These are phyloP conservation scores for Trifolium pratense DNA, from an alignment of 306 rosid genomes.

Conservation along the genomic window DNA sequence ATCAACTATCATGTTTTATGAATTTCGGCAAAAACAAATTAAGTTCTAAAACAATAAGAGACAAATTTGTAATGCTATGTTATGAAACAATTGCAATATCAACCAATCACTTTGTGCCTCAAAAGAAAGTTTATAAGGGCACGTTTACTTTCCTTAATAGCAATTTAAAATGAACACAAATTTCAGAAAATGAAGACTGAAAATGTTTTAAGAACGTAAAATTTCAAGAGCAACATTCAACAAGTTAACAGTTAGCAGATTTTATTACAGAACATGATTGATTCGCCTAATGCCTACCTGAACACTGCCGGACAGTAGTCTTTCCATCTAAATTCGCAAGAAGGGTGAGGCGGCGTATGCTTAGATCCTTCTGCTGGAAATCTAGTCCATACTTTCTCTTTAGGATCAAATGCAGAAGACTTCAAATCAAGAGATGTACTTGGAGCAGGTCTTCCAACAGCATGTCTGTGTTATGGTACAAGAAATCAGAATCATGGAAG, in stretches of 20 bases:
- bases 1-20: slow-evolving; percentile 28
- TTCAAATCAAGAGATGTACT: slow-evolving; percentile 79
- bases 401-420: slow-evolving; percentile 91
- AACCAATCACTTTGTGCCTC: neutral
- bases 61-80: slow-evolving; percentile 1
- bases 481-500: slow-evolving; percentile 45
- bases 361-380: slow-evolving; percentile 98
- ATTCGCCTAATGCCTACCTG: slow-evolving; percentile 58
- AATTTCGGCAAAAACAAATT: neutral
- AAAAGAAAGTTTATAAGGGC: too few species aligned
- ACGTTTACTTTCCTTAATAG: too few species aligned
- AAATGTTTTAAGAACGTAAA: neutral
- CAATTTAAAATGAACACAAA: too few species aligned
- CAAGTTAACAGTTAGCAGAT: slow-evolving; percentile 16
- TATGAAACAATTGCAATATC: slow-evolving; percentile 9
- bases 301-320: slow-evolving; percentile 96
- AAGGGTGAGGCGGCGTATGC: slow-evolving; percentile 90
- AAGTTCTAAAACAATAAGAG: slow-evolving; percentile 2
- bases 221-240: slow-evolving; percentile 30
- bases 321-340: slow-evolving; percentile 92
- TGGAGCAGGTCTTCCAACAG: slow-evolving; percentile 99
- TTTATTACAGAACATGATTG: slow-evolving; percentile 16
- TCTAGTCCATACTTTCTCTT: slow-evolving; percentile 91
- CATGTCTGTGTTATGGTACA: slow-evolving; percentile 87
- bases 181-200: neutral